Base-by-base conservation (phyloP, 352 stramenopile genomes). In the Globisporangium canariense region DNA sequence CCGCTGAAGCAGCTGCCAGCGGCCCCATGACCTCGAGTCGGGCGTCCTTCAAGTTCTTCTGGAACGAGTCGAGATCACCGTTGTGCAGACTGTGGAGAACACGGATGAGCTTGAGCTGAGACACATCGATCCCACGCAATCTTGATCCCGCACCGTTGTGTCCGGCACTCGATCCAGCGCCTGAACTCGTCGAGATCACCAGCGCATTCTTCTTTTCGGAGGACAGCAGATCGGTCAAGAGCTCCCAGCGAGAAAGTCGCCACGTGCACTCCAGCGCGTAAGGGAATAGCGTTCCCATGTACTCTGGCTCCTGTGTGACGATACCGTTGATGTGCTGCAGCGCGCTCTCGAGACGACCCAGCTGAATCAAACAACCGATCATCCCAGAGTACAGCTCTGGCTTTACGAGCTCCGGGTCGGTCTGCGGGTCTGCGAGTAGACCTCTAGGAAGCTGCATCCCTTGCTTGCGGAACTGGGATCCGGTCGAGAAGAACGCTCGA, bases 281-380 rank as follows among this genome's bases (percentile, higher is more conserved):
- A 11, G 85, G 86, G 64, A 94, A 94, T 40, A 94, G 71, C 2
- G 82, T 88, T n/a, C 74, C 79, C 43, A 91, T 88, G 52, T 87
- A 88, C 34, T 90, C 73, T 1, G 86, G 84, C 46, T 94, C 85
- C 69, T 89, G 76, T 10, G 79, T 90, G 5, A 88, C 78, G 47
- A 96, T 94, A 18, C 88, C 88, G 49, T 94, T 91, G 38, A 95
- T 94, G 68, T 95, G 83, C 60, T 94, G 86, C 20, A 96, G 69
- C 11, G 86, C 88, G 63, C 81, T 94, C 70, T 94, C 88, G 9
- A 94, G 74, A 14, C 85, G 79, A 18, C 88, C 88, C 2, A 96
- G 71, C 64, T 94, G 85, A 34, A 94, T 93, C n/a, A 94, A 61
- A 51, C 88, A 94, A 10, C 82, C 68, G 53, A 96, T 84, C 67